phyloP scores from a whole-genome alignment of 805 yeast species.

The Metschnikowia baotianmanensis region DNA sequence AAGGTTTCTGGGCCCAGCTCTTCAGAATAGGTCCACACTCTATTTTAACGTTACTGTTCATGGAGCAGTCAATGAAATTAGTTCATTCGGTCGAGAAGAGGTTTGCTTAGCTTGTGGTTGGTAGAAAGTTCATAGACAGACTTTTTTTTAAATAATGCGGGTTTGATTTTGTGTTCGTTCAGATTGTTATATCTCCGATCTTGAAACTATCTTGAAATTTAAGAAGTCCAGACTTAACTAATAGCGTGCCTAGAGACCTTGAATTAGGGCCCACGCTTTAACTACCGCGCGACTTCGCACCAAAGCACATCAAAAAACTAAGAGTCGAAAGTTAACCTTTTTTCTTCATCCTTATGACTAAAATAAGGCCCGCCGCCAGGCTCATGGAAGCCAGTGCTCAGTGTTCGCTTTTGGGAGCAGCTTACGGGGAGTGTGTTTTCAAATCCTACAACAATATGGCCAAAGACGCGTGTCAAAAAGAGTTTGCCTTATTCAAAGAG shows the following conservation, averaged over 20 bases:
- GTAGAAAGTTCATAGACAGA: not conserved
- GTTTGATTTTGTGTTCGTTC: too few species aligned
- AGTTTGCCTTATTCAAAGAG: conserved; percentile 47
- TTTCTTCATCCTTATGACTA: too few species aligned
- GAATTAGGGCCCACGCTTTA: too few species aligned
- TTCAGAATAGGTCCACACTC: conserved; percentile 95
- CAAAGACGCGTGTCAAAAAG: conserved; percentile 51
- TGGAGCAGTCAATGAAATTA: conserved; percentile 89
- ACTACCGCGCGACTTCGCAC: conserved; percentile 4
- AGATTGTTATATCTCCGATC: too few species aligned
- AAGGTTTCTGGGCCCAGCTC: conserved; percentile 93
- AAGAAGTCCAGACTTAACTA: too few species aligned
- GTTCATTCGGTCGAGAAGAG: conserved; percentile 31
- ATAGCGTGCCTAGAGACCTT: too few species aligned
- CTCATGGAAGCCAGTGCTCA: conserved; percentile 38
- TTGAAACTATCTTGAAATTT: too few species aligned
- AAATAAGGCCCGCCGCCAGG: conserved; percentile 42
- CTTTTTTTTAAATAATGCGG: too few species aligned
- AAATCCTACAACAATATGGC: conserved; percentile 48
- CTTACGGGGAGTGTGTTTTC: conserved; percentile 57
- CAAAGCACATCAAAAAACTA: too few species aligned
- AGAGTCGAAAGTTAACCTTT: too few species aligned
- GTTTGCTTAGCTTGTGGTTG: not conserved
- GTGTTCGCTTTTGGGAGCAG: conserved; percentile 43
- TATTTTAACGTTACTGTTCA: conserved; percentile 80